phyloP scores from a whole-genome alignment of 2,329 filamentous ascomycete genomes.

The Monilinia fructicola region DNA sequence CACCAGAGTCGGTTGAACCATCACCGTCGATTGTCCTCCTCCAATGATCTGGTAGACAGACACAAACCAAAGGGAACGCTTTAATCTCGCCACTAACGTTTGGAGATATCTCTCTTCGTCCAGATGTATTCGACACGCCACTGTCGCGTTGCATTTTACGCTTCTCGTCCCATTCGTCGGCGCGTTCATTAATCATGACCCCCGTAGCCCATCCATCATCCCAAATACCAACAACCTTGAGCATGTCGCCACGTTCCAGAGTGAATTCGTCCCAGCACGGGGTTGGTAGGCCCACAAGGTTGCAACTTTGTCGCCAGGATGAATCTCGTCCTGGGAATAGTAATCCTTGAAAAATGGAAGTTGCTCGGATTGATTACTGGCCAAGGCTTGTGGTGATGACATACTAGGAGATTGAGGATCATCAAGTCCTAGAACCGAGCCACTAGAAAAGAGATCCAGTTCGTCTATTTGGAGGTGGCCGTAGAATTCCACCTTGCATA shows the following conservation, averaged over 20 bases:
- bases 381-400: constrained; percentile 80
- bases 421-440: constrained; percentile 68
- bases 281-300: constrained; percentile 97
- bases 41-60: constrained; percentile 95
- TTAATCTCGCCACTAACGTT: constrained; percentile 84
- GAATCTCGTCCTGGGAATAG: constrained; percentile 95
- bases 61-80: constrained; percentile 94
- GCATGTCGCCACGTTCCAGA: constrained; percentile 92
- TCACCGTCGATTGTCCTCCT: constrained; percentile 94
- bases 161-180: constrained; percentile 83
- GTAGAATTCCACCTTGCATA: constrained; percentile 52
- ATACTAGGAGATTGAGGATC: constrained; percentile 75
- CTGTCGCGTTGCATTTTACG: constrained; percentile 83
- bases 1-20: constrained; percentile 63
- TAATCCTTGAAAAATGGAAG: constrained; percentile 97
- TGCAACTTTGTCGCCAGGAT: constrained; percentile 83
- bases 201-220: constrained; percentile 99
- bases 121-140: constrained; percentile 81
- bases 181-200: constrained; percentile 74
- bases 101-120: constrained; percentile 60
- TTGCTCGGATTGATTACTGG: constrained; percentile 92
- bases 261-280: constrained; percentile 91
- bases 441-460: constrained; percentile 85
- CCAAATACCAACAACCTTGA: constrained; percentile 98
- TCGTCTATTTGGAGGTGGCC: constrained; percentile 67